Evolutionary conservation across 1,284 basidiomycete genomes (phyloP), one percentile per base, ranked within the genome.

Genomic region (Cryptococcus neoformans): DNA sequence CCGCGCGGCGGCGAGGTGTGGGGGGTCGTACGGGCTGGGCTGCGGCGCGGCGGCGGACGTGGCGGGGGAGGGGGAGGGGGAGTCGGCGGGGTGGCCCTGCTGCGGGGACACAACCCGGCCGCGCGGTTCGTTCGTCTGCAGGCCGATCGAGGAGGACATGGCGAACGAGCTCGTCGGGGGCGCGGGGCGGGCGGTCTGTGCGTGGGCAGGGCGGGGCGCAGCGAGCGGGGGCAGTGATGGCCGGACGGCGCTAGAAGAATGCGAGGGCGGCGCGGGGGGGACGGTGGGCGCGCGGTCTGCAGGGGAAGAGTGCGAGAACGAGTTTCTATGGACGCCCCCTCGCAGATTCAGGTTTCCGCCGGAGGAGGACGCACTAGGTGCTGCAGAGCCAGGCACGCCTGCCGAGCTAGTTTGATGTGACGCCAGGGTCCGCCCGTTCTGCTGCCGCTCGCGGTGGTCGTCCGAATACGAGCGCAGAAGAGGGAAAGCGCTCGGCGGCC

Each of bases 61-160:
- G 16, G 11, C 8, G 28, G 37, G n/a, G 28, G 17, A 42, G 10
- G 35, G 17, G 34, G 16, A 34, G 36, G 39, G 0, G 5, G n/a
- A 17, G 2, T 41, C 38, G 12, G 3, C 5, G 4, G 34, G n/a
- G 39, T 10, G 5, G 3, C 46, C 46, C 40, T 58, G 57, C 16
- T 54, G 45, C 1, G 59, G 59, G 17, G 49, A 52, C 16, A 61
- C 44, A 5, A 61, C 56, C 35, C 59, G 46, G 16, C 54, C 59
- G 37, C 59, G 41, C 9, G 59, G 53, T 21, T 54, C 59, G 8
- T 53, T 44, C 35, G 12, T n/a, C 37, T 44, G 40, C n/a, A 39
- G 45, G 11, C 54, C 54, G 17, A 60, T 45, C 14, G 50, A 42
- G 12, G 59, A 58, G 2, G 56, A 55, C 2, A 53, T 57, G 4